A percentile compares a stretch with the other conserved stretches of the same genome.
Evolutionary conservation across 768 basidiomycete genomes (phyloP).

Genomic region (Mycena vulgaris): DNA sequence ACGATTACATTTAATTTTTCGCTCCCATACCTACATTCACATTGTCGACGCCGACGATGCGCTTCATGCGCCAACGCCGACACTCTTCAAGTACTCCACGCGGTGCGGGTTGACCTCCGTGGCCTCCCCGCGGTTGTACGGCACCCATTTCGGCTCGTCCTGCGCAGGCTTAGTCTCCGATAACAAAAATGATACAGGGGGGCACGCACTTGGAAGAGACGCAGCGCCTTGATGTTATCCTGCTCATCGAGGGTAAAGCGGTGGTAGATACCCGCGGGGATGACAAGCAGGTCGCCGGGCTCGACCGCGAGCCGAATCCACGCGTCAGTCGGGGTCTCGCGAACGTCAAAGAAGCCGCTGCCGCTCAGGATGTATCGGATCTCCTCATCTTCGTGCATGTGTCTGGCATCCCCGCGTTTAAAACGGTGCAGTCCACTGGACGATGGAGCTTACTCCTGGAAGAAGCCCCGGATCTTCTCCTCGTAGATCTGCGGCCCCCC

Average conservation of each 20-base stretch:
- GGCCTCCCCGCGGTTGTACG: conserved; percentile 73
- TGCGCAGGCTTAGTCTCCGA: conserved; percentile 47
- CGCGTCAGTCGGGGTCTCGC: conserved; percentile 75
- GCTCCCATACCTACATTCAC: too few relatives aligned
- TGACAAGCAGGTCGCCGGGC: conserved; percentile 87
- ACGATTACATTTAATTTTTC: too few relatives aligned
- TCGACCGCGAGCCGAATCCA: conserved; percentile 89
- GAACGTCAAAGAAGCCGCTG: conserved; percentile 93
- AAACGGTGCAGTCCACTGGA: background rate
- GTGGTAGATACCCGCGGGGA: conserved; percentile 95
- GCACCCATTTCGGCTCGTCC: conserved; percentile 95
- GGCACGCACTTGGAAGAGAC: conserved; percentile 46
- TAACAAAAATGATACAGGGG: background rate
- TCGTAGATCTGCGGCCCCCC: conserved; percentile 67
- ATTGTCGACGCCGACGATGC: too few relatives aligned
- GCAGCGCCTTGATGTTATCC: conserved; percentile 82
- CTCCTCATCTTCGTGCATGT: conserved; percentile 97
- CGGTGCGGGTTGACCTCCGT: conserved; percentile 80
- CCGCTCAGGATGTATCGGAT: conserved; percentile 91
- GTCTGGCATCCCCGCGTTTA: too few relatives aligned
- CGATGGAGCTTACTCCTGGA: conserved; percentile 74
- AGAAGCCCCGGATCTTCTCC: conserved; percentile 85
- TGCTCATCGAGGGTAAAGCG: conserved; percentile 90
- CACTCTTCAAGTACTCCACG: conserved; percentile 69
- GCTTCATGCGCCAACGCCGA: conserved; percentile 59